phyloP scores from a whole-genome alignment of 331 rosid genomes.

The Cydonia oblonga region DNA sequence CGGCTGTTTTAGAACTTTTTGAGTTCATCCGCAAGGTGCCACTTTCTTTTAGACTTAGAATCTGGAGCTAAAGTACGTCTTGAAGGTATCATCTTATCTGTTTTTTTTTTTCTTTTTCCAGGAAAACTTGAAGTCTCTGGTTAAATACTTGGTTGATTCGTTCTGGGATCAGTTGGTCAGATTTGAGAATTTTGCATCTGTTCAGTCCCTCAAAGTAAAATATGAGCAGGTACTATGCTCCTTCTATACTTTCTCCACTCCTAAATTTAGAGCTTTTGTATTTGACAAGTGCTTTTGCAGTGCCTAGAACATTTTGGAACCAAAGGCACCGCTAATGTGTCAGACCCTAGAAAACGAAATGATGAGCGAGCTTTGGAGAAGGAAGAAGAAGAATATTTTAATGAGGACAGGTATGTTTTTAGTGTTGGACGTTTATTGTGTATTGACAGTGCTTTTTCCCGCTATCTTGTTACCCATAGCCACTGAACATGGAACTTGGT shows the following conservation, averaged over 20 bases:
- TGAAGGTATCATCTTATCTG: conserved; percentile 1
- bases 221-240: conserved; percentile 69
- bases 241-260: neutral
- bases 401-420: conserved; percentile 64
- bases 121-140: conserved; percentile 65
- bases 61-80: conserved; percentile 9
- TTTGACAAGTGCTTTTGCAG: conserved; percentile 34
- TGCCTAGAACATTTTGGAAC: conserved; percentile 61
- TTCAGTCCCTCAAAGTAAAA: conserved; percentile 64
- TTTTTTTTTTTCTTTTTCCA: conserved; percentile 28
- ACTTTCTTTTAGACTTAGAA: conserved; percentile 3
- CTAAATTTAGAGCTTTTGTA: neutral
- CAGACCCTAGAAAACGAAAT: conserved; percentile 56
- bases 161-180: conserved; percentile 74
- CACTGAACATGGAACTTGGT: conserved; percentile 8
- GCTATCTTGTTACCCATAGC: neutral
- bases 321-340: conserved; percentile 34
- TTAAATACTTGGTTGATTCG: conserved; percentile 62
- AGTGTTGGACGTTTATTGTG: neutral
- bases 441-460: neutral
- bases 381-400: conserved; percentile 89
- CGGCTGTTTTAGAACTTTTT: conserved; percentile 82
- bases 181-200: conserved; percentile 54
- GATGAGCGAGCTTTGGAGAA: conserved; percentile 91
- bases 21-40: conserved; percentile 76